Evolutionary conservation across 805 yeast species (phyloP).

Genomic region (Hyphopichia homilentoma): DNA sequence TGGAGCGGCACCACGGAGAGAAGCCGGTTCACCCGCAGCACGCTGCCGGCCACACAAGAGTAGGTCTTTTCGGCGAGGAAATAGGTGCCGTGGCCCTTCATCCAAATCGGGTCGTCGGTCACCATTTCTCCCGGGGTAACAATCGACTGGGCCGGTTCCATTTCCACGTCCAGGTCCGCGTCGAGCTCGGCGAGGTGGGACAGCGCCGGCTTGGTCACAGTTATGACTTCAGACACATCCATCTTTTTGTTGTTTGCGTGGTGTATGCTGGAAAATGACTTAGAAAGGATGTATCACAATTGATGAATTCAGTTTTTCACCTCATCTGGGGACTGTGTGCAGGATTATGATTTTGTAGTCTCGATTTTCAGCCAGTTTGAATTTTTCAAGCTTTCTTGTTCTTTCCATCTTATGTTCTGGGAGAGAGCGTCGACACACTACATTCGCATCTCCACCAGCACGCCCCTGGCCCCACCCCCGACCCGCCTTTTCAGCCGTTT

Average conservation of each 20-base stretch:
- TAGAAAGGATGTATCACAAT: no score
- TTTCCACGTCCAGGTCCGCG: constrained; percentile 17
- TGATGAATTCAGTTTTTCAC: no score
- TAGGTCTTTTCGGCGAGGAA: constrained; percentile 69
- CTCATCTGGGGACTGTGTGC: no score
- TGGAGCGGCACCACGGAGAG: constrained; percentile 81
- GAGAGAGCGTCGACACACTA: no score
- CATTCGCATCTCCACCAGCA: no score
- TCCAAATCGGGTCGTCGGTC: constrained; percentile 96
- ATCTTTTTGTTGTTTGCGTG: constrained; percentile 6
- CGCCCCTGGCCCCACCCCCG: no score
- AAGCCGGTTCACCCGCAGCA: constrained; percentile 80
- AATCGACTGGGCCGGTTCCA: constrained; percentile 25
- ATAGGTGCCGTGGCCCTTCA: constrained; percentile 98
- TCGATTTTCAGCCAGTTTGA: no score
- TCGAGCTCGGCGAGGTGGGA: constrained; percentile 8
- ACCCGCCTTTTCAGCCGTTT: no score
- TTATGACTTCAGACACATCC: constrained; percentile 30
- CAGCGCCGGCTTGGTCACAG: constrained; percentile 29
- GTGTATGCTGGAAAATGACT: no score
- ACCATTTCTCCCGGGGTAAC: constrained; percentile 96
- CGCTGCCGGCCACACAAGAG: constrained; percentile 90
- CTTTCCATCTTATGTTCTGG: no score
- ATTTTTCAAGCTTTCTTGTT: no score
- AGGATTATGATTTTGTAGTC: no score